A percentile compares a stretch with the other conserved stretches of the same genome.
phyloP scores from a whole-genome alignment of 257 asterid species.

The Gentiana macrophylla region DNA sequence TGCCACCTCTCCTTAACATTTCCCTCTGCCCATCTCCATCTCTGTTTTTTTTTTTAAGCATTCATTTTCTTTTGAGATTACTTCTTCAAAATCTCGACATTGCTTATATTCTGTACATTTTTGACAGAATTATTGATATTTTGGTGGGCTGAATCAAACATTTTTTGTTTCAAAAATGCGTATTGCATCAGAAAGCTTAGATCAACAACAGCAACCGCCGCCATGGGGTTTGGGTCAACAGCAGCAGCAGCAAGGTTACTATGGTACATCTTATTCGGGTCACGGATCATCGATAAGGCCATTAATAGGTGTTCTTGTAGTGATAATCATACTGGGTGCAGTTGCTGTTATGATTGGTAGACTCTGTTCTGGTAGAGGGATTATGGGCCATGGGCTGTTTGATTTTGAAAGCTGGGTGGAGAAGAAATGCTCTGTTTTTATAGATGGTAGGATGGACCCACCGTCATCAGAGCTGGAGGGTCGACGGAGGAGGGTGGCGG shows the following conservation, averaged over 20 bases:
- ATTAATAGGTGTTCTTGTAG: constrained; percentile 70
- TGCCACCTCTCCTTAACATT: no score
- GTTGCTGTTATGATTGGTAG: constrained; percentile 79
- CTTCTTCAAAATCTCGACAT: no score
- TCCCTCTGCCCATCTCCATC: no score
- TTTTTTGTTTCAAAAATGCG: no score
- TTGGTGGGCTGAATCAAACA: no score
- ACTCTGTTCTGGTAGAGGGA: constrained; percentile 66
- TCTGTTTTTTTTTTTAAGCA: no score
- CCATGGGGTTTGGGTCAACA: constrained; percentile 39
- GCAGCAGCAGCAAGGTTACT: constrained; percentile 40
- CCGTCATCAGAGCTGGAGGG: constrained; percentile 21
- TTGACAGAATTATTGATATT: no score
- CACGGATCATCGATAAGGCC: constrained; percentile 81
- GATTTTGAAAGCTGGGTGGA: constrained; percentile 85
- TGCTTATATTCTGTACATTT: no score
- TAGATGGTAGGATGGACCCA: constrained; percentile 64
- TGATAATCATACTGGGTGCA: constrained; percentile 52
- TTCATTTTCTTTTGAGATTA: no score
- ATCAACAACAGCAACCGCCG: constrained; percentile 35
- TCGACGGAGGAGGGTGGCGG: constrained; percentile 25
- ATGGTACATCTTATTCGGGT: constrained; percentile 25
- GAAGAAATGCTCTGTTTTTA: constrained; percentile 70
- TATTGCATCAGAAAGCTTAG: no score
- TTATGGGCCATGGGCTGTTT: constrained; percentile 55